phyloP scores from a whole-genome alignment of 225 moss, liverwort and hornwort genomes.

The Antitrichia curtipendula region DNA sequence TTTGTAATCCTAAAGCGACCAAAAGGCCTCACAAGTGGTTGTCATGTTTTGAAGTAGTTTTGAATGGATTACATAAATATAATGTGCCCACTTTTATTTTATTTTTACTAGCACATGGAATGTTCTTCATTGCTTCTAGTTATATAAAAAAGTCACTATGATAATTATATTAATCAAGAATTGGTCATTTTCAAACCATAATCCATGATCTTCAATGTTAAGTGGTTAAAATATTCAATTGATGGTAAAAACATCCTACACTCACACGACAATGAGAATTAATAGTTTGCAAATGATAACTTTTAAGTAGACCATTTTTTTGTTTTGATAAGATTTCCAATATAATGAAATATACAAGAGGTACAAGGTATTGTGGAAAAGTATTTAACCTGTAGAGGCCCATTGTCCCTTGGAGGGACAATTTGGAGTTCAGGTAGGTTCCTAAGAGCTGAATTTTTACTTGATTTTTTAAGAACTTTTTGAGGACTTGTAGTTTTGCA shows the following conservation, averaged over 20 bases:
- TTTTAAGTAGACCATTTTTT: not conserved
- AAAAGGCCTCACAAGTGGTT: not conserved
- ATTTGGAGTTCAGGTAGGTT: too few species aligned
- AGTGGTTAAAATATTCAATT: not conserved
- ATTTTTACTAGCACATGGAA: accelerated
- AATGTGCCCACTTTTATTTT: not conserved
- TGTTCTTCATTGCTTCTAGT: not conserved
- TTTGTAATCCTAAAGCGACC: accelerated
- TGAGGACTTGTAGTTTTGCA: too few species aligned
- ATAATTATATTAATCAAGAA: not conserved
- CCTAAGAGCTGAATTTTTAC: too few species aligned
- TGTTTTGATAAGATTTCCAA: not conserved
- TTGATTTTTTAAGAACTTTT: too few species aligned
- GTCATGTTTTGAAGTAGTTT: not conserved
- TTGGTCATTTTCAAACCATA: not conserved
- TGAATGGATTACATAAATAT: too few species aligned
- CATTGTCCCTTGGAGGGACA: too few species aligned
- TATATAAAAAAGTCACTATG: not conserved
- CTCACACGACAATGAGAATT: too few species aligned
- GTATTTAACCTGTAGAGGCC: too few species aligned
- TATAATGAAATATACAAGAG: not conserved
- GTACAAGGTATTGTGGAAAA: not conserved
- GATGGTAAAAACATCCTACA: not conserved
- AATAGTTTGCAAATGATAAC: not conserved
- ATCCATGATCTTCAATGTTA: not conserved